Percentiles rank a stretch among this genome's conserved stretches.
These are phyloP conservation scores for Salvia rosmarinus DNA, from an alignment of 257 asterid species.

Conservation along the genomic window DNA sequence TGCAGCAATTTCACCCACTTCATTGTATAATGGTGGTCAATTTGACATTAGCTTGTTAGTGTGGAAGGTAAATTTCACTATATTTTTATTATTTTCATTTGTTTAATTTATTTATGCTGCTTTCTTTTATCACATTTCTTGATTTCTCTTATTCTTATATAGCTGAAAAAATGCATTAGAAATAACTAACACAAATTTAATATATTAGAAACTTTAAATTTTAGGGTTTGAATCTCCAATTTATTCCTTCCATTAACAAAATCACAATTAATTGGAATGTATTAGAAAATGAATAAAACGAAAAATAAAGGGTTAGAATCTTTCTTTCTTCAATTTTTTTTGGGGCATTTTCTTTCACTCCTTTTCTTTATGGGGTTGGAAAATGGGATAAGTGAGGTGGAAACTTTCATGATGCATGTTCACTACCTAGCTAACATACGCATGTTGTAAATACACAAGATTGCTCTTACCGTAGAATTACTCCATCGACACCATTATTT, in stretches of 20 bases:
- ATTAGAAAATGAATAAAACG: not conserved
- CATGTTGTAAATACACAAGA: conserved; percentile 37
- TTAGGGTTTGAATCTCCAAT: too few species aligned
- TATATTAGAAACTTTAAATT: not conserved
- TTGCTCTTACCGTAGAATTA: conserved; percentile 35
- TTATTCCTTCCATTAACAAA: too few species aligned
- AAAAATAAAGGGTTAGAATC: not conserved
- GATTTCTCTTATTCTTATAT: too few species aligned
- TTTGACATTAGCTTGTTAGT: conserved; percentile 81
- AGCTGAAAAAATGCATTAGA: too few species aligned
- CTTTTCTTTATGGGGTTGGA: conserved; percentile 19
- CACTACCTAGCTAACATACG: conserved; percentile 40
- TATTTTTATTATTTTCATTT: not conserved
- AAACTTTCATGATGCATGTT: conserved; percentile 45
- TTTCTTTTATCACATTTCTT: too few species aligned
- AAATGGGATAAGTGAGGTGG: conserved; percentile 26
- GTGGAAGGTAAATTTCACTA: conserved; percentile 72
- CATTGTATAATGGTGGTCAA: conserved; percentile 77
- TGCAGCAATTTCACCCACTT: conserved; percentile 90
- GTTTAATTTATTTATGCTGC: too few species aligned
- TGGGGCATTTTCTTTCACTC: not conserved
- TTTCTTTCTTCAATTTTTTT: not conserved
- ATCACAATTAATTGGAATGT: not conserved
- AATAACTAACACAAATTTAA: too few species aligned
- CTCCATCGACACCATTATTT: conserved; percentile 51